phyloP scores from a whole-genome alignment of 345 rosid species.

The Clausena lansium region DNA sequence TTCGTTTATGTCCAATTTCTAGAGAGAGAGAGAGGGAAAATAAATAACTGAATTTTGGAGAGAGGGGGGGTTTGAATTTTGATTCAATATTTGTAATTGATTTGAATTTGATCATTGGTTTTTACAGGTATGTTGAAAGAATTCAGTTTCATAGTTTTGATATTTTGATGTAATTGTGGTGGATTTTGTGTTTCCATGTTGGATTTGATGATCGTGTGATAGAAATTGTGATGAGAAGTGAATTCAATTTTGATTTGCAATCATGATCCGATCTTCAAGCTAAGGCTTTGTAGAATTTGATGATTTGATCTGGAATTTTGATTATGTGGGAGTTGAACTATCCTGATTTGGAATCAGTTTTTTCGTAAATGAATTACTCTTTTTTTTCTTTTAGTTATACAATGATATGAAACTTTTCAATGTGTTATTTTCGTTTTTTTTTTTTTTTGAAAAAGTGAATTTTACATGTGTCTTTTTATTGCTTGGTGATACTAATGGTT shows the following conservation, averaged over 20 bases:
- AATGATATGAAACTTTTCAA: background rate
- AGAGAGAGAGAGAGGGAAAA: background rate
- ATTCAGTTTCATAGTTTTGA: background rate
- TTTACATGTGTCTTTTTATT: background rate
- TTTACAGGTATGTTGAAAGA: constrained; percentile 22
- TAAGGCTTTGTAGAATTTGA: constrained; percentile 6
- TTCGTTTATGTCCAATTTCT: background rate
- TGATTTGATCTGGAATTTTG: constrained; percentile 9
- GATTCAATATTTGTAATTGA: background rate
- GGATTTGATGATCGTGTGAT: constrained; percentile 17
- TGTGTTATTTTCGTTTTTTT: background rate
- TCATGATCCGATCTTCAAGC: constrained; percentile 43
- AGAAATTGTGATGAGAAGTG: background rate
- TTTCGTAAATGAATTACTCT: background rate
- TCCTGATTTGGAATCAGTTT: background rate
- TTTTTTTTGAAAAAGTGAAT: background rate
- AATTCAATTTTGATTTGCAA: constrained; percentile 9
- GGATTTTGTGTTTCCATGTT: constrained; percentile 14
- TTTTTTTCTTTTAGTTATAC: background rate
- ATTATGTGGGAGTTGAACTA: background rate
- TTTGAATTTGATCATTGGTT: constrained; percentile 17
- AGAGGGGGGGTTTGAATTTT: constrained; percentile 1
- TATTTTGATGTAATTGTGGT: constrained; percentile 8
- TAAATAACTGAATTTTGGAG: constrained; percentile 1
- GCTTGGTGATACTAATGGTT: background rate